Conservation (phyloP, 495 filamentous ascomycete species). For the Amorphotheca resinae region DNA sequence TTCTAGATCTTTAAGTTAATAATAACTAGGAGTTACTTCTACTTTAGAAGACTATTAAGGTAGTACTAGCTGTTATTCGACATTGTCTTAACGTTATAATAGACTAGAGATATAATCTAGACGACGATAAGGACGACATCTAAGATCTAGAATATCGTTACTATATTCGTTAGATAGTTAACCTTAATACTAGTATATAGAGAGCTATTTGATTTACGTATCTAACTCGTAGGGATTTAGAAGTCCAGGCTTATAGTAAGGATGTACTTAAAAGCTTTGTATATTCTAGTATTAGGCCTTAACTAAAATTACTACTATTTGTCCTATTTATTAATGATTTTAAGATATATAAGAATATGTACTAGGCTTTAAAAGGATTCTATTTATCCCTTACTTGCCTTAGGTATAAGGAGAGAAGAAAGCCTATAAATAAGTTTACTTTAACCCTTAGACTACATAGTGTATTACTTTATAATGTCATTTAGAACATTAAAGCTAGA, state of each 20-base stretch:
- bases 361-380: neutral
- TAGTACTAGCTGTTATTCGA: neutral
- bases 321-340: neutral
- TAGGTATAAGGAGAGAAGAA: neutral
- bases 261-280: neutral
- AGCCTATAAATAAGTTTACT: neutral
- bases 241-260: neutral
- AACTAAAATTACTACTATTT: neutral
- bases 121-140: neutral
- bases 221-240: neutral
- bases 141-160: neutral
- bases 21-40: neutral
- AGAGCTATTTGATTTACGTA: neutral
- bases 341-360: neutral
- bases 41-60: neutral
- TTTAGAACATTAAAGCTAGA: neutral
- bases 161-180: neutral
- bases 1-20: neutral
- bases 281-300: neutral
- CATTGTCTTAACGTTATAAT: neutral
- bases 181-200: neutral
- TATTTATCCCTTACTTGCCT: neutral
- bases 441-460: neutral
- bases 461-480: neutral
- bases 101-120: neutral